Base-by-base conservation (phyloP, 2,329 filamentous ascomycete species). In the Cytospora piceae region DNA sequence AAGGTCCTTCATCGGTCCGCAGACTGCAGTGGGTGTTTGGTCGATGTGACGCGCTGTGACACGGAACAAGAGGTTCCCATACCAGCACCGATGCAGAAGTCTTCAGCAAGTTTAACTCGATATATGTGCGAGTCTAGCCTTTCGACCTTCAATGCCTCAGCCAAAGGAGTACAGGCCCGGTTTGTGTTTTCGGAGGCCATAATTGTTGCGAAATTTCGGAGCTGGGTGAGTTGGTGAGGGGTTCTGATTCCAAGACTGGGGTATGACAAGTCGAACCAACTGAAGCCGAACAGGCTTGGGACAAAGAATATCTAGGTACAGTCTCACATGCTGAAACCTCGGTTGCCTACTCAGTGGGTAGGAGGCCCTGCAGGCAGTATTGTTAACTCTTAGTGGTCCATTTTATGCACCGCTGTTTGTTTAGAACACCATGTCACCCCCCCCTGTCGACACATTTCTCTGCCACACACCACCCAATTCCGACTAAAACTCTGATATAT, bases 41-140 rank as follows among this genome's bases (percentile, higher is more conserved):
- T 63, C 1, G 49, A 31, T 31, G 6, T 46, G 11, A 22, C n/a
- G 20, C 39, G 20, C 39, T n/a, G 39, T 46, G n/a, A 20, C 12
- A 15, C 52, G 29, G 20, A 15, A 22, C 34, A 22, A 31, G 24
- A n/a, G 20, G 4, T 34, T n/a, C 39, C 32, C 53, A 34, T 17
- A 67, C 67, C 73, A 24, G 71, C 69, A 8, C 73, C 74, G 24
- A 73, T 73, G 62, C 69, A 72, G 55, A 69, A 74, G 0, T 67
- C 68, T 9, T 70, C 65, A 11, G 56, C 27, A 0, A 75, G 68
- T 24, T 70, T 71, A 39, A 67, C 72, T 2, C 58, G 56, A 62
- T 75, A 74, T 1, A 67, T 67, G 29, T 72, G 65, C 0, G 70
- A 64, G 24, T 69, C 72, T n/a, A 73, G 64, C 20, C 56, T 67